Evolutionary conservation across 2,329 filamentous ascomycete species (phyloP), one percentile per base, ranked within the genome.

Genomic region (Phyllosticta capitalensis): DNA sequence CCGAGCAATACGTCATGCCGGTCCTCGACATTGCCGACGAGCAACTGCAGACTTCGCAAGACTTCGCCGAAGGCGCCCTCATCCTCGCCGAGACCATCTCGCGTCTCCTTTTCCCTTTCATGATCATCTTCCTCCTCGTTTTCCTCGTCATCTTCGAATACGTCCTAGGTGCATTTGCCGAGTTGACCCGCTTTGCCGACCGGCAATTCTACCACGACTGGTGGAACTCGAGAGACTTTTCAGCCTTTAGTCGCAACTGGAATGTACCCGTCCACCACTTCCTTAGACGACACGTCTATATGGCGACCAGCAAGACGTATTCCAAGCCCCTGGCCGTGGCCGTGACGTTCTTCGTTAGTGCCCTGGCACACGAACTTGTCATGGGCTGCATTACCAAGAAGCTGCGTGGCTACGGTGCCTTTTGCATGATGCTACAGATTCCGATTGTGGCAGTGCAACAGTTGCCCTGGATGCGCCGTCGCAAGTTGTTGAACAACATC

Each of bases 131-230:
- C 72, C 79, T 97, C 4, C 84, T 97, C 54, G 92, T 97, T 59
- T 99, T 99, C 78, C 85, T 99, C 61, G 91, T 96, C 72, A 97
- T 97, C 67, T 99, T 97, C 73, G 94, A 99, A 73, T 99, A 97
- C 73, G 83, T 96, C 10, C 83, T 97, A 33, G 94, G 92, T 61
- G 92, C 92, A 54, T 96, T 95, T 68, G 94, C 92, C 14, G 94
- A 99, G 73, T 89, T 97, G 65, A 96, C 92, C 19, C 71, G 86
- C 67, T 97, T 97, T 72, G 92, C 88, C 56, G 94, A 97, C 73
- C 85, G 92, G 49, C 90, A 94, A 73, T 97, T 97, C 77, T 99
- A 96, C 77, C 79, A 81, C 49, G 84, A 86, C 72, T 86, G 83
- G 83, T 86, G 83, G 83, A 86, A 86, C 66, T 89, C 86, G 65